These are phyloP conservation scores for Thelonectria olida DNA, from an alignment of 2,329 filamentous ascomycete genomes.

Conservation along the genomic window DNA sequence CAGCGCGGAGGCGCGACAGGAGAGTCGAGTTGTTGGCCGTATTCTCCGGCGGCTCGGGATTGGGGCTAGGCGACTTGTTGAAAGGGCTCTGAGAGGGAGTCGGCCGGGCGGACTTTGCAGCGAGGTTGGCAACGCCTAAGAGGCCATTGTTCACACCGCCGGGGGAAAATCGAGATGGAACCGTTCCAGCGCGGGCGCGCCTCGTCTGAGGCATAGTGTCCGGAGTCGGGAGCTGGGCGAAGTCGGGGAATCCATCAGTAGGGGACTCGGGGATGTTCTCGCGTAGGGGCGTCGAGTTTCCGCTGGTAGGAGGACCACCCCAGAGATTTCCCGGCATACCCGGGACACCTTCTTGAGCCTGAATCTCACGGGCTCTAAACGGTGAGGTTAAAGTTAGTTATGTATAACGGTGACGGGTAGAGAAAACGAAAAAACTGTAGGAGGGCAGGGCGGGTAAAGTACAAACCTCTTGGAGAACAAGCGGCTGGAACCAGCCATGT, in stretches of 20 bases:
- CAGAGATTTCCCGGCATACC: slow-evolving; percentile 77
- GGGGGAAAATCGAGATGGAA: slow-evolving; percentile 93
- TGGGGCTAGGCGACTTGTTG: slow-evolving; percentile 70
- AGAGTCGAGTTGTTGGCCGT: slow-evolving; percentile 72
- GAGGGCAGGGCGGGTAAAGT: slow-evolving; percentile 29
- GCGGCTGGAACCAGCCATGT: slow-evolving; percentile 75
- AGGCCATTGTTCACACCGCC: slow-evolving; percentile 72
- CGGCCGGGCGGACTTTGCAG: slow-evolving; percentile 82
- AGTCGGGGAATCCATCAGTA: slow-evolving; percentile 93
- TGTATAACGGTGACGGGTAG: background rate
- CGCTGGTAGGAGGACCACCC: slow-evolving; percentile 96
- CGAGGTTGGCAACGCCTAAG: slow-evolving; percentile 63
- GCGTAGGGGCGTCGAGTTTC: slow-evolving; percentile 93
- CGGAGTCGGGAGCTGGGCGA: slow-evolving; percentile 76
- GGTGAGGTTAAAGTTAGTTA: slow-evolving; percentile 24
- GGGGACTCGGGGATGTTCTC: slow-evolving; percentile 98
- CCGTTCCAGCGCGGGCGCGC: slow-evolving; percentile 89
- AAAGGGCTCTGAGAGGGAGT: slow-evolving; percentile 91
- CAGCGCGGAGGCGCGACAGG: slow-evolving; percentile 86
- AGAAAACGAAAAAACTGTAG: slow-evolving; percentile 4
- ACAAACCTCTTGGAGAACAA: slow-evolving; percentile 93
- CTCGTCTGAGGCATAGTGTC: slow-evolving; percentile 74
- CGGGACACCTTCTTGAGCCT: slow-evolving; percentile 90
- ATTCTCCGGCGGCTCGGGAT: slow-evolving; percentile 58
- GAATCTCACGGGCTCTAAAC: slow-evolving; percentile 90